These are phyloP conservation scores for Sapria himalayana DNA, from an alignment of 345 rosid genomes.

Conservation along the genomic window DNA sequence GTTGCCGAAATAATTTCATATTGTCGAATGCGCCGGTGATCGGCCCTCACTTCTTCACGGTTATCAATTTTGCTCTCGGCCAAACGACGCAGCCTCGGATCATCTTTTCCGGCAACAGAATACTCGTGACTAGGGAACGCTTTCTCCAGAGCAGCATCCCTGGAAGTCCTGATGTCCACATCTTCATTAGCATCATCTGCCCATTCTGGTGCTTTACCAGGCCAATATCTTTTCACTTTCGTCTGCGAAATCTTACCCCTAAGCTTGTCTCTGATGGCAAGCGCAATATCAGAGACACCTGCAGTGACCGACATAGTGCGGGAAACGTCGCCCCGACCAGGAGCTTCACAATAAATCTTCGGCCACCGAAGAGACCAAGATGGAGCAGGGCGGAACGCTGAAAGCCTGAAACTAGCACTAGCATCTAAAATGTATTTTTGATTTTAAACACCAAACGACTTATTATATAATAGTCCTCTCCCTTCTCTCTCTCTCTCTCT, in stretches of 20 bases:
- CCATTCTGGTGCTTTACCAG: slow-evolving; percentile 63
- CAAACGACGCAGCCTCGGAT: slow-evolving; percentile 49
- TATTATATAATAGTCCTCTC: too few relatives aligned
- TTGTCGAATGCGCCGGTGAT: slow-evolving; percentile 38
- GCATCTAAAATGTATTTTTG: background rate
- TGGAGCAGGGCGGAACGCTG: background rate
- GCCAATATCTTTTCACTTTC: slow-evolving; percentile 60
- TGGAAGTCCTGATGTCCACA: slow-evolving; percentile 31
- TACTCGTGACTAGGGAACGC: slow-evolving; percentile 28
- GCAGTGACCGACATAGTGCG: slow-evolving; percentile 53
- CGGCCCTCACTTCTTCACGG: slow-evolving; percentile 51
- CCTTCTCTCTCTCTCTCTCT: background rate
- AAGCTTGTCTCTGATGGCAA: slow-evolving; percentile 50
- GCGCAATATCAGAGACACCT: slow-evolving; percentile 37
- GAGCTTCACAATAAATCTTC: too few relatives aligned
- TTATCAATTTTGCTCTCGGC: slow-evolving; percentile 37
- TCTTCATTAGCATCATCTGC: slow-evolving; percentile 49
- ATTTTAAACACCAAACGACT: background rate
- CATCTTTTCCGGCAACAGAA: slow-evolving; percentile 21
- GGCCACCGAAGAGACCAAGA: background rate
- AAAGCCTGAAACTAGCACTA: background rate
- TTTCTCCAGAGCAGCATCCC: slow-evolving; percentile 27
- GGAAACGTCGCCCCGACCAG: background rate
- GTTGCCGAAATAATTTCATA: slow-evolving; percentile 44
- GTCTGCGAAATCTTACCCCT: slow-evolving; percentile 52